These are phyloP conservation scores for Albophoma yamanashiensis DNA, from an alignment of 2,329 filamentous ascomycete genomes.

Conservation along the genomic window DNA sequence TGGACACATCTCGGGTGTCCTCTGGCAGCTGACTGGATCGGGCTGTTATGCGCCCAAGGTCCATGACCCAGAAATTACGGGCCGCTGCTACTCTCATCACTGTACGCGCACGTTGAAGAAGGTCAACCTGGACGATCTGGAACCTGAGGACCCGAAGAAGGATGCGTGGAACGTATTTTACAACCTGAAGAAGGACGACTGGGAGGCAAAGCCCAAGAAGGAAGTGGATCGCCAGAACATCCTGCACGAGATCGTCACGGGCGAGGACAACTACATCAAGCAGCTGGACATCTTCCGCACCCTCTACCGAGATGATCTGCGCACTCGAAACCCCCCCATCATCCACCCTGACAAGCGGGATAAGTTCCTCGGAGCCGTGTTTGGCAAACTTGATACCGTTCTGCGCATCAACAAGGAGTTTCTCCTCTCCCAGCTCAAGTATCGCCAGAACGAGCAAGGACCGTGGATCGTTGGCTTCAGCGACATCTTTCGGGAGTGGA, in stretches of 20 bases:
- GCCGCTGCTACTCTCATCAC: constrained; percentile 86
- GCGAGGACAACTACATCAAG: constrained; percentile 84
- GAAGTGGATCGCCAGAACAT: constrained; percentile 91
- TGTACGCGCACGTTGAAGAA: constrained; percentile 93
- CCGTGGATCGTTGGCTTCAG: constrained; percentile 92
- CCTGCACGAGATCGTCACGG: constrained; percentile 88
- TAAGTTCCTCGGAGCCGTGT: constrained; percentile 75
- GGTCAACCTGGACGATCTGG: constrained; percentile 71
- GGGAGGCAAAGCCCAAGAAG: constrained; percentile 65
- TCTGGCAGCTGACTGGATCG: constrained; percentile 84
- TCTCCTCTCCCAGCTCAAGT: constrained; percentile 86
- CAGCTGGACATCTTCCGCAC: constrained; percentile 77
- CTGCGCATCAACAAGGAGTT: constrained; percentile 89
- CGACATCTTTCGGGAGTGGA: constrained; percentile 97
- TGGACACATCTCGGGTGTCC: constrained; percentile 72
- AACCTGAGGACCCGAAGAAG: constrained; percentile 56
- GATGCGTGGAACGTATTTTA: constrained; percentile 90
- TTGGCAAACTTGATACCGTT: constrained; percentile 82
- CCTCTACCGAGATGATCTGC: constrained; percentile 76
- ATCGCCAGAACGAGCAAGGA: constrained; percentile 91
- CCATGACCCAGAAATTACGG: constrained; percentile 58
- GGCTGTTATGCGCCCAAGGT: constrained; percentile 85
- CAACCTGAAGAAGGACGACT: constrained; percentile 65
- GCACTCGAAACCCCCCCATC: constrained; percentile 63
- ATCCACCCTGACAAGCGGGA: constrained; percentile 68